These are phyloP conservation scores for Hippophae tibetana DNA, from an alignment of 306 rosid species.

Conservation along the genomic window DNA sequence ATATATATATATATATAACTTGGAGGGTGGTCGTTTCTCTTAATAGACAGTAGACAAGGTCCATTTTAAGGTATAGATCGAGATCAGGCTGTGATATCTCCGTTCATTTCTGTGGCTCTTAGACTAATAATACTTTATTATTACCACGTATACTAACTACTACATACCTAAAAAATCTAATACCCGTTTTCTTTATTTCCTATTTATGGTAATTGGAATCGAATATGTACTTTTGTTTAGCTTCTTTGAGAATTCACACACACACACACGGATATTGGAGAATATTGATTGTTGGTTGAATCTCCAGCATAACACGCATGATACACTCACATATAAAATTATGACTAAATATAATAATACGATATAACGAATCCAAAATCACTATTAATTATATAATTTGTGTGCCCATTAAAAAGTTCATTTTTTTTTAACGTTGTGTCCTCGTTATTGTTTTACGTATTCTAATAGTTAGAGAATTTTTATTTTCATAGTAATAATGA, in stretches of 20 bases:
- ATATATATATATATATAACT: not conserved
- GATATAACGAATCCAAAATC: too few relatives aligned
- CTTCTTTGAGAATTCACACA: constrained; percentile 4
- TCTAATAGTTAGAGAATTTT: too few relatives aligned
- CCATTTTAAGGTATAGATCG: constrained; percentile 14
- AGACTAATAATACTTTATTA: not conserved
- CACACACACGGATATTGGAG: not conserved
- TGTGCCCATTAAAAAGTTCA: too few relatives aligned
- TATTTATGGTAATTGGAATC: not conserved
- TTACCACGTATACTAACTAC: not conserved
- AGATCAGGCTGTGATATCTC: constrained; percentile 5
- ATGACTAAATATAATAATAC: too few relatives aligned
- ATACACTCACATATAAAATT: too few relatives aligned
- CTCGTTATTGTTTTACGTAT: too few relatives aligned
- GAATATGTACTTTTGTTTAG: not conserved
- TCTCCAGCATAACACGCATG: too few relatives aligned
- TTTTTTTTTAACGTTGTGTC: too few relatives aligned
- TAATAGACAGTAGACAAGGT: not conserved
- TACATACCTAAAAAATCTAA: too few relatives aligned
- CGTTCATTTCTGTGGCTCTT: constrained; percentile 4
- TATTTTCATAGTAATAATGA: too few relatives aligned
- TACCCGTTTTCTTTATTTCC: not conserved
- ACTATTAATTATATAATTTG: too few relatives aligned
- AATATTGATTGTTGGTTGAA: too few relatives aligned
- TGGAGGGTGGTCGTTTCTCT: constrained; percentile 10